Conservation (phyloP, 2,329 filamentous ascomycete species). For the Tolypocladium ovalisporum region DNA sequence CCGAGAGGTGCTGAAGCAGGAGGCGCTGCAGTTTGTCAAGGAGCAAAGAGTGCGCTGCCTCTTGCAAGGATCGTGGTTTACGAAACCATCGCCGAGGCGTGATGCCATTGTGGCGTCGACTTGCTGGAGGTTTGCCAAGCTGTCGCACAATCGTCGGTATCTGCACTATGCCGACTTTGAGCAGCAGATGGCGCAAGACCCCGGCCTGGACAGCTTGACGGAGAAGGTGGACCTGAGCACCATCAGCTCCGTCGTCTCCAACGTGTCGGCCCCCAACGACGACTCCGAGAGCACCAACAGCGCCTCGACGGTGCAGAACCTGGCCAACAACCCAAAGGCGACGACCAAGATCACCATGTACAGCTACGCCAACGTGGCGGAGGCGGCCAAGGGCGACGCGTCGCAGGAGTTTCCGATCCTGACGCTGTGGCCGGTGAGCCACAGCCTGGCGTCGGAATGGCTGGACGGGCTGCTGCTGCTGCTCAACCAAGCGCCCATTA, state of each 20-base stretch:
- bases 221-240: constrained; percentile 80
- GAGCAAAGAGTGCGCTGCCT: constrained; percentile 90
- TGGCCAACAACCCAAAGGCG: constrained; percentile 25
- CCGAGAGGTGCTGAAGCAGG: constrained; percentile 81
- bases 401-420: constrained; percentile 63
- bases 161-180: constrained; percentile 85
- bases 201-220: constrained; percentile 59
- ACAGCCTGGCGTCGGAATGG: constrained; percentile 88
- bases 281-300: constrained; percentile 34
- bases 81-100: constrained; percentile 31
- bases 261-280: constrained; percentile 60
- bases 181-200: constrained; percentile 50
- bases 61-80: constrained; percentile 83
- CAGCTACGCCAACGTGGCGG: constrained; percentile 45
- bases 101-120: constrained; percentile 34
- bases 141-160: constrained; percentile 84
- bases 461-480: constrained; percentile 92
- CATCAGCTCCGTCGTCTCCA: constrained; percentile 89
- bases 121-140: constrained; percentile 71
- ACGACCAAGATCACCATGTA: constrained; percentile 89
- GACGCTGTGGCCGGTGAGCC: constrained; percentile 69
- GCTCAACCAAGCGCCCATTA: constrained; percentile 89
- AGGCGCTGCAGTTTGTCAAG: constrained; percentile 92
- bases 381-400: constrained; percentile 21
- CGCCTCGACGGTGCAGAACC: constrained; percentile 29